Base-by-base conservation (phyloP, 257 asterid genomes). In the Solanum chmielewskii region DNA sequence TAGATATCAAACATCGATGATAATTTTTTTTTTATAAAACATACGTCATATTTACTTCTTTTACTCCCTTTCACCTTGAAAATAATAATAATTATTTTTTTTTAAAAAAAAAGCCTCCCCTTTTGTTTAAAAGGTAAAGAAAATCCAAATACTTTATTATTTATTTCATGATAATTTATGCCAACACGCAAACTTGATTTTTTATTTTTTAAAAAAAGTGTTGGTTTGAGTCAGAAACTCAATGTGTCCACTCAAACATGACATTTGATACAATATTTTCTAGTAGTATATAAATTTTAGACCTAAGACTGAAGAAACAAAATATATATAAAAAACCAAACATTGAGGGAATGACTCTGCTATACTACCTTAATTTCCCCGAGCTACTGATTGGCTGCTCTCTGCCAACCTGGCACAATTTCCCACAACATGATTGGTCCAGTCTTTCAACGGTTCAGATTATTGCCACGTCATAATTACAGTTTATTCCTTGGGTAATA, bases 331-430 rank as follows among this genome's bases (percentile, higher is more conserved):
- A 56, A 37, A 33, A 49, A 81, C 70, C 70, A 18, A 80, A 82
- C 59, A 62, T 52, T 42, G 89, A 87, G 88, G 85, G 85, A 59
- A 87, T 81, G 85, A 81, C 47, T 81, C 91, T 86, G 83, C 91
- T 90, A 87, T 90, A 87, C 90, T 49, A 92, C 98, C 99, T 94
- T 97, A 97, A 93, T 91, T 93, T 94, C 93, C 83, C 92, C 99
- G 98, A 97, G 92, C 52, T 88, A 90, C 90, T 93, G 96, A 93
- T 91, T 95, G 97, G 98, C 92, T 92, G 93, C 91, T 81, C 81
- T 84, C 86, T 88, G 91, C 92, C 93, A 49, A 88, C 90, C 90
- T 92, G 94, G 92, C 93, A 87, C 92, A 84, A 76, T 86, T 87
- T 90, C 98, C 90, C 86, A 90, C 84, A 68, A 89, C 86, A 84